Evolutionary conservation across 78 protist species (phyloP).

Genomic region (Diacronema lutheri): DNA sequence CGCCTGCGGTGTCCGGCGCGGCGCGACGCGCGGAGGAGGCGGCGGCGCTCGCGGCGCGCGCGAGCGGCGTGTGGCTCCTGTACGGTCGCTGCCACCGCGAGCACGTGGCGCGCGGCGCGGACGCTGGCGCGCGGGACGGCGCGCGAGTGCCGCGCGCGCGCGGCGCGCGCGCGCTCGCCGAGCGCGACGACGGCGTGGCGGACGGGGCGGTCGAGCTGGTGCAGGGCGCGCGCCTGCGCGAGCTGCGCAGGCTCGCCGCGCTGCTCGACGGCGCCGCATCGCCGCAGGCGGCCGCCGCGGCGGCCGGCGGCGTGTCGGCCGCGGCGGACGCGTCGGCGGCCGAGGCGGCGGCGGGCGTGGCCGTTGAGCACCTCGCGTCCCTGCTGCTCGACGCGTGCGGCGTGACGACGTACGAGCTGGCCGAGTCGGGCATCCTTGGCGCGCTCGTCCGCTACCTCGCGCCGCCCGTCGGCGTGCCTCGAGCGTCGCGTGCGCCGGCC

Average conservation of each 20-base stretch:
- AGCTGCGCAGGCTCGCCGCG: background rate
- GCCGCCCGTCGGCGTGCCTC: background rate
- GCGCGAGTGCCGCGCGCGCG: too few relatives aligned
- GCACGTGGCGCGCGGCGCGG: conserved; percentile 13
- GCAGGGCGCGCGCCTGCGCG: background rate
- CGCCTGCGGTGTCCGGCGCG: too few relatives aligned
- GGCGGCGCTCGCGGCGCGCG: too few relatives aligned
- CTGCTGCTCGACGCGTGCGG: background rate
- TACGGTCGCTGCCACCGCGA: background rate
- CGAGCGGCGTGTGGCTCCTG: background rate
- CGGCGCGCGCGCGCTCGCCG: background rate
- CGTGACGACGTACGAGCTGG: conserved; percentile 3
- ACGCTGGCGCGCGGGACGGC: too few relatives aligned
- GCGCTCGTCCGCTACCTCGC: background rate
- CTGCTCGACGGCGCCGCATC: background rate
- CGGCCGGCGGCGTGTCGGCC: too few relatives aligned
- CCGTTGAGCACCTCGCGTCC: background rate
- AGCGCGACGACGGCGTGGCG: background rate
- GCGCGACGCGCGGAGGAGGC: too few relatives aligned
- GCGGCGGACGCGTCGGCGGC: too few relatives aligned
- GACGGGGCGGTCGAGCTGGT: background rate
- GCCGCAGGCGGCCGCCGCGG: too few relatives aligned
- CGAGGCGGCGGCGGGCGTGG: background rate
- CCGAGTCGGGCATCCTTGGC: background rate
- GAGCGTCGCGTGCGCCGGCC: too few relatives aligned